Base-by-base conservation (phyloP, 202 grass and related monocot genomes). In the Brachypodium distachyon region DNA sequence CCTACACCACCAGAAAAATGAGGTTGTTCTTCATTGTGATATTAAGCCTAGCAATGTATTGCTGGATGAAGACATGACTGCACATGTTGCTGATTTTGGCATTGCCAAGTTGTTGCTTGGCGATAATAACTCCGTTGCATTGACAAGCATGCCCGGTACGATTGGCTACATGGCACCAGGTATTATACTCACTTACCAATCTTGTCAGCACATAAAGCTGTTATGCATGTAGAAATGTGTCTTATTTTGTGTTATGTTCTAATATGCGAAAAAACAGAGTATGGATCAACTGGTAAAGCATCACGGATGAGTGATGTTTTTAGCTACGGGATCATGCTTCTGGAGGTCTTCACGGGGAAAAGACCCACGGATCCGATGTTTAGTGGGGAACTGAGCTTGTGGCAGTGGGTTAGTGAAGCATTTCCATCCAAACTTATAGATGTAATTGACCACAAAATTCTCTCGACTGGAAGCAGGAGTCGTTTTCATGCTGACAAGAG, bases 101-200 rank as follows among this genome's bases (percentile, higher is more conserved):
- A 81, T 90, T 57, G 67, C 90, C 28, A 93, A 90, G 77, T 43
- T 93, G 48, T 40, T 84, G 57, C 14, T 65, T 11, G 66, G 74
- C 27, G 81, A 82, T 72, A 39, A 58, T 1, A 60, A 81, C 28
- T 86, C 76, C 19, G 66, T 87, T 19, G 43, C 59, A 17, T 74
- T 86, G 78, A 84, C 90, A 44, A 83, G 77, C 36, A 79, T 80
- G 69, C 73, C 81, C 0, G 77, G 87, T 9, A 93, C 84, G 19
- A 68, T 93, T 25, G 87, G 87, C 43, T 93, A 90, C 57, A 84
- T 93, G 77, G 79, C 90, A 50, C 90, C 90, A 75, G 90, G 87
- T 93, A 54, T 18, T 67, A 41, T 23, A 67, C 23, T 43, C 40
- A 67, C 23, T 43, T 44, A 3, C 38, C 39, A 16, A 43, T 28